Conservation (phyloP, 2,329 filamentous ascomycete species). For the Fusarium albosuccineum region DNA sequence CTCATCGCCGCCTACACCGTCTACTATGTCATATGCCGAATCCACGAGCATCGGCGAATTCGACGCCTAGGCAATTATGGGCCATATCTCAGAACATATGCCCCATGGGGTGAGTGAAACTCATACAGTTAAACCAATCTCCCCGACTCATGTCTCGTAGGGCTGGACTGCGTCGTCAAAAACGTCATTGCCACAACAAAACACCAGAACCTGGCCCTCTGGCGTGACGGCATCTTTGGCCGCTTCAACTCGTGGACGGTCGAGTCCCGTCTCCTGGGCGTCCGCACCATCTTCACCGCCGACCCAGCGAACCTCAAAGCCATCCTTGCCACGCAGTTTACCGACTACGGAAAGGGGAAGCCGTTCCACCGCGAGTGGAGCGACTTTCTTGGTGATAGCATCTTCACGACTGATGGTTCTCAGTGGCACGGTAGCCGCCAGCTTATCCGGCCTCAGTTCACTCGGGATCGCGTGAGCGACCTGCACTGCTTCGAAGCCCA, state of each 20-base stretch:
- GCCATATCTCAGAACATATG: constrained; percentile 49
- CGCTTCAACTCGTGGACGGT: constrained; percentile 65
- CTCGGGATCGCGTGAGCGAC: constrained; percentile 86
- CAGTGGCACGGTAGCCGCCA: constrained; percentile 85
- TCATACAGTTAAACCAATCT: neutral
- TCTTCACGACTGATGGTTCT: constrained; percentile 84
- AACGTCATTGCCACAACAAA: constrained; percentile 65
- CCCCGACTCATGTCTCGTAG: constrained; percentile 48
- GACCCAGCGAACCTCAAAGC: constrained; percentile 95
- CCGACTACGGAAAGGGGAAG: constrained; percentile 84
- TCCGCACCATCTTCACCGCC: constrained; percentile 78
- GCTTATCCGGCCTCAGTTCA: constrained; percentile 87
- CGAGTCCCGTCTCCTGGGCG: constrained; percentile 68
- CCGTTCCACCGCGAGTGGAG: constrained; percentile 81
- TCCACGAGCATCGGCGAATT: constrained; percentile 60
- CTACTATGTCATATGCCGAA: constrained; percentile 52
- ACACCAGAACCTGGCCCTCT: constrained; percentile 72
- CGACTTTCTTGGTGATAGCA: constrained; percentile 79
- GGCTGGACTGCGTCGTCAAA: constrained; percentile 73
- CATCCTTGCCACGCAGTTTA: constrained; percentile 87
- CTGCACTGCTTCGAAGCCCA: constrained; percentile 85
- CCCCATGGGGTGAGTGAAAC: constrained; percentile 61
- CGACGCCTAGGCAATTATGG: constrained; percentile 60
- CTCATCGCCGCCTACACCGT: constrained; percentile 54
- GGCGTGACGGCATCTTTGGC: constrained; percentile 64